Conservation (phyloP, 345 rosid species). For the Carallia pectinifolia region DNA sequence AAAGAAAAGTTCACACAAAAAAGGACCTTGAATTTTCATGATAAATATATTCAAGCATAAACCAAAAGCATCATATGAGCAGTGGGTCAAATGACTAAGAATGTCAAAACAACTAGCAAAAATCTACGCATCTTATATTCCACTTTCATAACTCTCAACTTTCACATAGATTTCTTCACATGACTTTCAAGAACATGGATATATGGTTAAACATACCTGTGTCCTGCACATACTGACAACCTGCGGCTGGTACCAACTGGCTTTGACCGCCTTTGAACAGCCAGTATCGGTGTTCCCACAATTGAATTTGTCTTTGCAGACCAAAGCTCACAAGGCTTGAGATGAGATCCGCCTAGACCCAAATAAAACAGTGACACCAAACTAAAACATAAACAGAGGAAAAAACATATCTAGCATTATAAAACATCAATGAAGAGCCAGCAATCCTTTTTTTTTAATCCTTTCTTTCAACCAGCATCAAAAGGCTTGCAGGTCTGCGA, state of each 20-base stretch:
- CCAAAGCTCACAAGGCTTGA: conserved; percentile 36
- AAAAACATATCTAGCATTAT: too few relatives aligned
- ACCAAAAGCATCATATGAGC: too few relatives aligned
- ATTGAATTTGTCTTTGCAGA: conserved; percentile 39
- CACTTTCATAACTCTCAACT: background rate
- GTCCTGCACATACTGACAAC: conserved; percentile 53
- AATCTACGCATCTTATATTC: background rate
- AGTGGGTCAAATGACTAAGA: too few relatives aligned
- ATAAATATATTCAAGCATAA: too few relatives aligned
- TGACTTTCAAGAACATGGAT: background rate
- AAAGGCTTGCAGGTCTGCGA: too few relatives aligned
- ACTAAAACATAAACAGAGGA: too few relatives aligned
- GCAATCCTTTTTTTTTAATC: too few relatives aligned
- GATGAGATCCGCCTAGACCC: conserved; percentile 42
- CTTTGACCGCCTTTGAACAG: conserved; percentile 38
- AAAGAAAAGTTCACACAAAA: too few relatives aligned
- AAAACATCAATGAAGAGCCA: too few relatives aligned
- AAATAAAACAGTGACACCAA: background rate
- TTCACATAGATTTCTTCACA: background rate
- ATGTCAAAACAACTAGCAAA: too few relatives aligned
- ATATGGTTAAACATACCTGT: conserved; percentile 37
- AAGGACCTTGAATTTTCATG: too few relatives aligned
- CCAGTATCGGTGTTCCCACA: conserved; percentile 37
- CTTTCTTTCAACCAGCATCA: too few relatives aligned
- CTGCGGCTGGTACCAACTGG: conserved; percentile 23